Percentiles rank a stretch among this genome's conserved stretches.
These are phyloP conservation scores for Durusdinium trenchii DNA, from an alignment of 73 alveolate species.

Conservation along the genomic window DNA sequence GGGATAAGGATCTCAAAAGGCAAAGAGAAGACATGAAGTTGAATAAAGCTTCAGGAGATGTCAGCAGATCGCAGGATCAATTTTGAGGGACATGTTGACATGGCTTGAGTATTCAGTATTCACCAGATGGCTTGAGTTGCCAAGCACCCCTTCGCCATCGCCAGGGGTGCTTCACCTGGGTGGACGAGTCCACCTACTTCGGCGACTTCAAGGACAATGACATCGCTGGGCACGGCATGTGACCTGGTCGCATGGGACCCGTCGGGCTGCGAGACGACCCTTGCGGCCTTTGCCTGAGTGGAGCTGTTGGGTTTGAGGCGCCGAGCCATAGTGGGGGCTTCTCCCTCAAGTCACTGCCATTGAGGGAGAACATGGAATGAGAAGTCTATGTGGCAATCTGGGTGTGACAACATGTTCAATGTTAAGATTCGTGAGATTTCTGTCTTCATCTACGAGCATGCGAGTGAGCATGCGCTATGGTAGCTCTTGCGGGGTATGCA, in stretches of 20 bases:
- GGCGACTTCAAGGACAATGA: conserved; percentile 97
- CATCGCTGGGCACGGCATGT: conserved; percentile 97
- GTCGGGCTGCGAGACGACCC: too few relatives aligned
- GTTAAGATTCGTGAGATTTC: not conserved
- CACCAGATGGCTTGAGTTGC: not conserved
- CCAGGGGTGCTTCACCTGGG: conserved; percentile 97
- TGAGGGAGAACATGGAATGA: not conserved
- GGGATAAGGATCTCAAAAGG: not conserved
- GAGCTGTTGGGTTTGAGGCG: not conserved
- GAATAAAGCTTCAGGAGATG: not conserved
- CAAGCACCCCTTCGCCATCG: not conserved
- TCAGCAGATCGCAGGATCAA: too few relatives aligned
- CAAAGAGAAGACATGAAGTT: not conserved
- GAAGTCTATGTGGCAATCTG: not conserved
- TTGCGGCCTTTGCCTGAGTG: not conserved
- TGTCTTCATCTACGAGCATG: not conserved
- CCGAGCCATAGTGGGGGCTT: not conserved
- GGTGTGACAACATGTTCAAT: not conserved
- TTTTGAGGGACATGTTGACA: not conserved
- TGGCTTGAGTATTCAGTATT: not conserved
- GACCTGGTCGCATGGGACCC: not conserved
- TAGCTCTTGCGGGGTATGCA: not conserved
- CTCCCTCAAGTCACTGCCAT: not conserved
- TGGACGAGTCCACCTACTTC: conserved; percentile 96
- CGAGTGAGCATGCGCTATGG: not conserved